Evolutionary conservation across 169 alveolate genomes (phyloP).

Genomic region (Cytauxzoon felis): DNA sequence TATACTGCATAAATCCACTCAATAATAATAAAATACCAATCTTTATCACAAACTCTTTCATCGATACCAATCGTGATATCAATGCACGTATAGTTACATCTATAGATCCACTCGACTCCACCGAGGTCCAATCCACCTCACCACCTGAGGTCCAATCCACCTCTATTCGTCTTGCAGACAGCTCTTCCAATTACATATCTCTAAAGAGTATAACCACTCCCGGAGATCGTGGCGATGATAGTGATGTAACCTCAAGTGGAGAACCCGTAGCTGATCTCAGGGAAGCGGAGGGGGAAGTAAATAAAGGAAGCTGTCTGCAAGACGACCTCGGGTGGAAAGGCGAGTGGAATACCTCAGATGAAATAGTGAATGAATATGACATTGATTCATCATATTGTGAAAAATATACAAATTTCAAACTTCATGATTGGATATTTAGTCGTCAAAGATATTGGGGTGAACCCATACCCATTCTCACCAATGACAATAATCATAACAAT

Average conservation of each 20-base stretch:
- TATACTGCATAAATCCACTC: slow-evolving; percentile 42
- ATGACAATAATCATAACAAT: no score
- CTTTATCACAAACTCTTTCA: slow-evolving; percentile 42
- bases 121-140: no score
- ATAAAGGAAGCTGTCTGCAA: no score
- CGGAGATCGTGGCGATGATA: no score
- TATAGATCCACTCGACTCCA: no score
- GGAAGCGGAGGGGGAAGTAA: no score
- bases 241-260: neutral
- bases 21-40: slow-evolving; percentile 44
- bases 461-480: slow-evolving; percentile 86
- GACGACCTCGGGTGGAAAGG: no score
- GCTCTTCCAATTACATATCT: no score
- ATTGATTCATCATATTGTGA: slow-evolving; percentile 24
- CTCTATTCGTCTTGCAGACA: no score
- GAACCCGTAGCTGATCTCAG: neutral
- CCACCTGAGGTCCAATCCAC: no score
- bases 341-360: no score
- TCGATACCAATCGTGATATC: slow-evolving; percentile 19
- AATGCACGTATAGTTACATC: slow-evolving; percentile 25
- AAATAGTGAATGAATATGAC: neutral
- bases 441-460: slow-evolving; percentile 92
- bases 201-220: no score
- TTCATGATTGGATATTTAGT: slow-evolving; percentile 88
- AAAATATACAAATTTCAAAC: slow-evolving; percentile 46